Evolutionary conservation across 129 eudicot genomes (phyloP), one percentile per base, ranked within the genome.

Genomic region (Saposhnikovia divaricata): DNA sequence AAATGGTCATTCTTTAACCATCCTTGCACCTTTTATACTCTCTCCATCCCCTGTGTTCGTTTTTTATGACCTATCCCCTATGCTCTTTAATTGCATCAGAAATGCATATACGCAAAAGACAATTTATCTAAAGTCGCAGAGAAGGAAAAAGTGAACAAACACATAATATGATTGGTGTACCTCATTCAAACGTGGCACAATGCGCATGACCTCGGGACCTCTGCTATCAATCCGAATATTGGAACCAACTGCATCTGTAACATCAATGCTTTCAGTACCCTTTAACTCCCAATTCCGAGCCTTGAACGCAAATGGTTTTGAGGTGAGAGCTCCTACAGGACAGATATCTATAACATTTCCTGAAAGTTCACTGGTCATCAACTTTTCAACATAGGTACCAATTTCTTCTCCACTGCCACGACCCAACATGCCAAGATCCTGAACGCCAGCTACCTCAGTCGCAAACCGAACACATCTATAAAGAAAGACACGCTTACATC

Each of bases 381-480:
- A 96, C 51, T 85, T 89, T 80, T 96, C 99, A 57, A 96, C 99
- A 76, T 96, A 96, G 23, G 99, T 96, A 28, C 99, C 99, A 70
- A 96, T 96, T 86, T 96, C 99, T 89, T 96, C 99, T 70, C 99
- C 98, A 65, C 99, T 96, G 74, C 99, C 99, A 86, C 99, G 98
- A 2, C 99, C 99, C 80, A 96, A 85, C 92, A 96, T 92, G 76
- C 99, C 99, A 77, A 96, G 99, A 88, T 96, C 99, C 69, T 92
- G 92, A 39, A 89, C 95, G 14, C 99, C 99, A 74, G 99, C 99
- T 76, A 96, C 71, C 86, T 96, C 99, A 55, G 88, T 80, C 65
- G 99, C 99, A 89, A 96, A 96, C 79, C 99, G 86, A 9, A 96
- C 99, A 84, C 99, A 96, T 84, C 99, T 91, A 87, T 63, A 42